Evolutionary conservation across 495 filamentous ascomycete genomes (phyloP).

Genomic region (Hypoxylon fuscum): DNA sequence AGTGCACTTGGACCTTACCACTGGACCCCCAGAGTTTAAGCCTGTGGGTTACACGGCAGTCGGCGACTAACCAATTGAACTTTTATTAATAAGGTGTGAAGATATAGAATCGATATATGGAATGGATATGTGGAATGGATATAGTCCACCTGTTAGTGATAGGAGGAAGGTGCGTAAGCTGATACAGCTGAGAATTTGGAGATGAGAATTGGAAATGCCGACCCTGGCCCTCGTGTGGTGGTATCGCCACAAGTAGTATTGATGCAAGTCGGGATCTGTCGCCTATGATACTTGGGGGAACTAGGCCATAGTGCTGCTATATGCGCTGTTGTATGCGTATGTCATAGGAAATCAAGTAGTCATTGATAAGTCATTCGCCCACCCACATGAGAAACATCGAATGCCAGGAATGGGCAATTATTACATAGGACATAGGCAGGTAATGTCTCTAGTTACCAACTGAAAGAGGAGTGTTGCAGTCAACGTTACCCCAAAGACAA

Average conservation of each 20-base stretch:
- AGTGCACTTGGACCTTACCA: background rate
- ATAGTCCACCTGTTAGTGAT: no score
- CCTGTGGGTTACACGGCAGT: constrained; percentile 16
- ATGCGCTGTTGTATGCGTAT: no score
- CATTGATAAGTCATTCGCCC: constrained; percentile 19
- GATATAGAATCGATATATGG: no score
- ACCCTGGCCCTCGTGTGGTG: constrained; percentile 19
- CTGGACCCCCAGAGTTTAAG: background rate
- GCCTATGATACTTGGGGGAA: background rate
- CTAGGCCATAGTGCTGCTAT: no score
- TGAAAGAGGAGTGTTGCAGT: constrained; percentile 20
- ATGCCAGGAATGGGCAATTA: constrained; percentile 4
- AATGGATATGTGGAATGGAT: no score
- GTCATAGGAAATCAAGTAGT: constrained; percentile 16
- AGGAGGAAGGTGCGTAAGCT: constrained; percentile 5
- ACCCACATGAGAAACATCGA: background rate
- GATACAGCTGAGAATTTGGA: background rate
- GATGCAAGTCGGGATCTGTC: background rate
- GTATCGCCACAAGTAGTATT: constrained; percentile 13
- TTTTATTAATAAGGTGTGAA: no score
- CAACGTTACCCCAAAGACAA: constrained; percentile 24
- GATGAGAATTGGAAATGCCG: background rate
- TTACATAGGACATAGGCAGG: background rate
- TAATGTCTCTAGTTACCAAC: constrained; percentile 3
- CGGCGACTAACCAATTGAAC: constrained; percentile 14